Base-by-base conservation (phyloP, 2,329 filamentous ascomycete species). In the Paraphaeosphaeria minitans region DNA sequence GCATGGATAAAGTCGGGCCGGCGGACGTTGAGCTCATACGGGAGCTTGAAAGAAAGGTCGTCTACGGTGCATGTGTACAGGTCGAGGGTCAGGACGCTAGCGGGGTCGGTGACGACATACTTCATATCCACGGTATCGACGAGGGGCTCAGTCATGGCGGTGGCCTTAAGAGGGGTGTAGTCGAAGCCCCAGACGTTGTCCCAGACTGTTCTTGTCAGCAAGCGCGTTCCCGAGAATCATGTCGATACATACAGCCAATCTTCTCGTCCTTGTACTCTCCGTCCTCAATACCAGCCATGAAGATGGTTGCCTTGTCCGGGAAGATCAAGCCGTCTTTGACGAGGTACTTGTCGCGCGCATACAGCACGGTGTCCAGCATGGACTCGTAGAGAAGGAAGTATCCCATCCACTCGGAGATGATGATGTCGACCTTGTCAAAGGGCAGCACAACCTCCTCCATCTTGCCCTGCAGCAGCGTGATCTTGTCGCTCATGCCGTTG, bases 371-470 rank as follows among this genome's bases (percentile, higher is more conserved):
- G 82, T 99, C 95, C 75, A 99, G 81, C 95, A 99, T 99, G 86
- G 87, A 91, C 87, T 99, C 95, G 81, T 99, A 99, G 61, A 99
- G 88, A 54, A 99, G 83, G 84, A 98, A 98, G 83, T 99, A 99
- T 35, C 95, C 95, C 95, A 99, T 99, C 95, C 95, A 99, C 84
- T 99, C 95, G 1, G 94, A 98, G 78, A 99, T 96, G 81, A 99
- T 99, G 77, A 99, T 99, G 76, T 99, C 95, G 66, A 99, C 95
- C 81, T 98, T 91, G 73, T 92, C 90, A 80, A 90, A 97, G 21
- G 95, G 95, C 63, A 99, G 84, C 74, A 90, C 84, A 47, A 99
- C 93, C 82, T 99, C 95, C 83, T 99, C 95, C 95, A 99, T 99
- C 87, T 99, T 99, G 78, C 95, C 95, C 83, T 98, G 95, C 65